Base-by-base conservation (phyloP, 805 yeast species). In the Ogataea methanolica region DNA sequence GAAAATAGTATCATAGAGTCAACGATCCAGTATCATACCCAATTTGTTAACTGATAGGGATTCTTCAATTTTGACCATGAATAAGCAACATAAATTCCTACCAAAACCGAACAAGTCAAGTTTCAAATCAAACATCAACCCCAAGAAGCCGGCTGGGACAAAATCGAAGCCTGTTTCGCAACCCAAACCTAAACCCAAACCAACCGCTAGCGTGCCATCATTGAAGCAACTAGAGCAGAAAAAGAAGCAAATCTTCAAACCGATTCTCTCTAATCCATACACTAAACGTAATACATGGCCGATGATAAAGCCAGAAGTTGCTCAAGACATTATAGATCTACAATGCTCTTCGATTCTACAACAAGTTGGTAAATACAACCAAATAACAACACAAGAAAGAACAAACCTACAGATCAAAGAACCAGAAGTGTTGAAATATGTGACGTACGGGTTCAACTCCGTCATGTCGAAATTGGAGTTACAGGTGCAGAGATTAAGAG, bases 211-310 rank as follows among this genome's bases (percentile, higher is more conserved):
- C 15, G n/a, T 4, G 2, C 2, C 41, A 15, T 51, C 56, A 6
- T 34, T 57, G n/a, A 79, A 75, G 51, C 75, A 72, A 21, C 49
- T 72, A 2, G 85, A 81, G 43, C 67, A 68, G 52, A 74, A 73
- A 55, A 68, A 78, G 42, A 70, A 75, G 49, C 83, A 80, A 54
- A 80, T 82, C 2, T 79, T 79, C 65, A 82, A 79, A 60, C 85
- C 90, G 0, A 68, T 83, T 3, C 67, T 83, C 23, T 83, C 81
- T 33, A 80, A 79, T 50, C 88, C 90, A 4, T 82, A 69, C 58
- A 74, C 84, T 1, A 74, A 73, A 44, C 70, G 50, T 9, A 52
- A 50, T 34, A 36, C 51, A 36, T 74, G 78, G 78, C 78, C 78
- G 4, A 59, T 61, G 36, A 58, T 73, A 9, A 65, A 60, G 5